Percentiles rank a stretch among this genome's conserved stretches.
phyloP scores from a whole-genome alignment of 2,329 filamentous ascomycete species.

The Davidsoniella eucalypti region DNA sequence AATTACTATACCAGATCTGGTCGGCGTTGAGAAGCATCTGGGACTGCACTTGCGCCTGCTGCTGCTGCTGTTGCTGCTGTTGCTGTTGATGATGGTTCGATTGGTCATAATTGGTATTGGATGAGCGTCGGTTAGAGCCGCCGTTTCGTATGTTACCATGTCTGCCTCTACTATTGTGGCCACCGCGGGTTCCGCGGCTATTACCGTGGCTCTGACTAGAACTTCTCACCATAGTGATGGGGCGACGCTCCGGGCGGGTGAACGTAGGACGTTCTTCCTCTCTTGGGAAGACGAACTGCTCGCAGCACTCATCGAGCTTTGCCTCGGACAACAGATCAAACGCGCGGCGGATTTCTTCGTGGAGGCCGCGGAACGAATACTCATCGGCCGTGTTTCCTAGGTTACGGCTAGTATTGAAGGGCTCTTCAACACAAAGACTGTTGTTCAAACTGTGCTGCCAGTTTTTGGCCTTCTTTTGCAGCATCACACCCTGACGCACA shows the following conservation, averaged over 20 bases:
- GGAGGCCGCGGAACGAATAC: conserved; percentile 80
- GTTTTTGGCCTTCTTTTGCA: conserved; percentile 71
- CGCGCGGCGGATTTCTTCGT: conserved; percentile 74
- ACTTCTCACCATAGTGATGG: conserved; percentile 37
- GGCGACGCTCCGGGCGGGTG: conserved; percentile 38
- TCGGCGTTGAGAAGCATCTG: conserved; percentile 13
- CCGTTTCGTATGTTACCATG: conserved; percentile 27
- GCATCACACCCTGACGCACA: conserved; percentile 60
- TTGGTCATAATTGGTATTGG: conserved; percentile 36
- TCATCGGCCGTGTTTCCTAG: conserved; percentile 93
- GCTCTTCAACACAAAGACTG: conserved; percentile 85
- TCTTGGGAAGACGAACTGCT: conserved; percentile 74
- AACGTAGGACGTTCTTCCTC: conserved; percentile 50
- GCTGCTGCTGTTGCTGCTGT: conserved; percentile 13
- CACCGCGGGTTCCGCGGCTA: conserved; percentile 23
- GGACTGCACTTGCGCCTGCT: not conserved
- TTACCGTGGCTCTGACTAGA: conserved; percentile 40
- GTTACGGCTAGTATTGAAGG: conserved; percentile 80
- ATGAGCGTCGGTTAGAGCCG: conserved; percentile 33
- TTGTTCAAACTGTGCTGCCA: conserved; percentile 74
- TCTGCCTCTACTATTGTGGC: conserved; percentile 28
- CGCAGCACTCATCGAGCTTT: conserved; percentile 69
- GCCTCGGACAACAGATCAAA: conserved; percentile 67
- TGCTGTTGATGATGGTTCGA: conserved; percentile 6
- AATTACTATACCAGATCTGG: not conserved